These are phyloP conservation scores for Trichoderma pleuroti DNA, from an alignment of 2,329 filamentous ascomycete genomes.

Conservation along the genomic window DNA sequence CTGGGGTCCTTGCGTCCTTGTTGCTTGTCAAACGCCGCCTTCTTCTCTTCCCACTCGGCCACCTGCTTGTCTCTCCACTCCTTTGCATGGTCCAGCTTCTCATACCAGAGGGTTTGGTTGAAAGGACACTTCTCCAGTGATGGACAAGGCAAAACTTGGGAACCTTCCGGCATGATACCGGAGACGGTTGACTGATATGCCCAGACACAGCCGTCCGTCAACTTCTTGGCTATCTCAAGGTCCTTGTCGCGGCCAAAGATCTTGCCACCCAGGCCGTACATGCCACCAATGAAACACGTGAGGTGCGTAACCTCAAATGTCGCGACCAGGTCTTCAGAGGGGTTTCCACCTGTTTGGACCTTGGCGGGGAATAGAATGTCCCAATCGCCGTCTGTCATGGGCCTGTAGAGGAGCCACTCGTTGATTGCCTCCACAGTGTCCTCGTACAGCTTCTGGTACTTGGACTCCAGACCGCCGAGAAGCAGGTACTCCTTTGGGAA, in stretches of 20 bases:
- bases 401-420: conserved; percentile 71
- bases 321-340: conserved; percentile 37
- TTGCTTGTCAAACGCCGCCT: conserved; percentile 31
- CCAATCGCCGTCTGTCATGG: conserved; percentile 64
- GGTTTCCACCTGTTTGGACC: conserved; percentile 45
- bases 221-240: conserved; percentile 58
- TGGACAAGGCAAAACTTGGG: conserved; percentile 45
- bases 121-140: conserved; percentile 48
- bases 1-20: conserved; percentile 16
- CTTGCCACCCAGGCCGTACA: conserved; percentile 64
- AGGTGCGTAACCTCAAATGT: conserved; percentile 62
- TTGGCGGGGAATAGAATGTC: conserved; percentile 74
- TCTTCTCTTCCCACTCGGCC: conserved; percentile 43
- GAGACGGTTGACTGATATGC: conserved; percentile 58
- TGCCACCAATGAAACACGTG: conserved; percentile 67
- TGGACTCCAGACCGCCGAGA: conserved; percentile 67
- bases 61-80: conserved; percentile 43
- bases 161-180: conserved; percentile 64
- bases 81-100: conserved; percentile 45
- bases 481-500: conserved; percentile 68
- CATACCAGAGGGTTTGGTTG: conserved; percentile 47
- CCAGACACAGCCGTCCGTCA: conserved; percentile 69
- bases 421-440: conserved; percentile 64
- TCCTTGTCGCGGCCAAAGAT: conserved; percentile 58
- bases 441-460: conserved; percentile 71